These are phyloP conservation scores for Plasmodium falciparum DNA, from an alignment of 169 alveolate genomes.

Conservation along the genomic window DNA sequence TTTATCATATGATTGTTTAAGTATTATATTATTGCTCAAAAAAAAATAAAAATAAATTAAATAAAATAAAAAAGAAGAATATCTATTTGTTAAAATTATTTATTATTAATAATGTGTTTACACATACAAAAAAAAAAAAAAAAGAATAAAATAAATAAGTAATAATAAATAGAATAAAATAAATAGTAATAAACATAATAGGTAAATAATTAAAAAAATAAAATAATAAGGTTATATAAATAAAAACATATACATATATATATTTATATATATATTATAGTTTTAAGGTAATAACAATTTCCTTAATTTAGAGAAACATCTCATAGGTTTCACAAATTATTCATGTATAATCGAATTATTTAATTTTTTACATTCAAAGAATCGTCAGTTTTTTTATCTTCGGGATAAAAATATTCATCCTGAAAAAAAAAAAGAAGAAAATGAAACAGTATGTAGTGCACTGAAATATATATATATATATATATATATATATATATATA, in stretches of 20 bases:
- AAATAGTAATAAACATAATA: no score
- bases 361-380: conserved; percentile 28
- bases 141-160: no score
- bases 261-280: not conserved
- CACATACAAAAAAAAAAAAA: no score
- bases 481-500: not conserved
- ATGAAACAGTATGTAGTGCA: not conserved
- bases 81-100: no score
- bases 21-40: no score
- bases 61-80: no score
- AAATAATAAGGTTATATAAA: not conserved
- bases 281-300: no score
- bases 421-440: conserved; percentile 20
- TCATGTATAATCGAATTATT: not conserved
- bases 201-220: not conserved
- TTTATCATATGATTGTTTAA: no score
- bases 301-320: not conserved
- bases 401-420: conserved; percentile 76
- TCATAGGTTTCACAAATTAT: no score
- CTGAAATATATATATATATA: not conserved
- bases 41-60: no score
- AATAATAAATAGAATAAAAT: not conserved
- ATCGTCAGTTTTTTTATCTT: conserved; percentile 65
- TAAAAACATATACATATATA: conserved; percentile 1
- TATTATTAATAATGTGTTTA: no score